Conservation (phyloP, 2,329 filamentous ascomycete species). For the Lachnellula arida region DNA sequence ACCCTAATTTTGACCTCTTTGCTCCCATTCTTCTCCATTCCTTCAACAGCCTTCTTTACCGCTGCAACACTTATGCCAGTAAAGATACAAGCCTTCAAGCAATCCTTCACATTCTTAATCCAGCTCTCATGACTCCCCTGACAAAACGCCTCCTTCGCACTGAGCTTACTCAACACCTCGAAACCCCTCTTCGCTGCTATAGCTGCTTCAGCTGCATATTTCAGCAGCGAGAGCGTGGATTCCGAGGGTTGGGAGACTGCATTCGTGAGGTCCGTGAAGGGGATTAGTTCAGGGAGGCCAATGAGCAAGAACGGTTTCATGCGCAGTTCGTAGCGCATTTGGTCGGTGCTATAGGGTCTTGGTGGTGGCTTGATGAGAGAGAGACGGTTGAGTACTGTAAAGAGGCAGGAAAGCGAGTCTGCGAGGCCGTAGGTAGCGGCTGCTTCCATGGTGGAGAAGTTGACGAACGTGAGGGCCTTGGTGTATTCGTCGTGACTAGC, state of each 20-base stretch:
- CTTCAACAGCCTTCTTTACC: slow-evolving; percentile 52
- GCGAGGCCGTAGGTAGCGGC: slow-evolving; percentile 54
- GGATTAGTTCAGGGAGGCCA: slow-evolving; percentile 52
- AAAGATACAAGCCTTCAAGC: slow-evolving; percentile 66
- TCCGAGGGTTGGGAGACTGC: slow-evolving; percentile 40
- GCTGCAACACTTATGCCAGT: slow-evolving; percentile 59
- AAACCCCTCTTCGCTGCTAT: slow-evolving; percentile 46
- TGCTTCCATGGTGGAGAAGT: slow-evolving; percentile 59
- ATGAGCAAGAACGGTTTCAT: slow-evolving; percentile 66
- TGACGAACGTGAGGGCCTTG: slow-evolving; percentile 50
- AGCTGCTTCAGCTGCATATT: slow-evolving; percentile 32
- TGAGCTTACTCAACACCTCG: slow-evolving; percentile 51
- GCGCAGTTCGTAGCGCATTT: slow-evolving; percentile 59
- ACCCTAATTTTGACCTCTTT: slow-evolving; percentile 37
- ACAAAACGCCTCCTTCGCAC: slow-evolving; percentile 49
- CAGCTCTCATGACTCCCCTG: slow-evolving; percentile 57
- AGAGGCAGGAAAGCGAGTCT: slow-evolving; percentile 47
- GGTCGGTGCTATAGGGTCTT: slow-evolving; percentile 51
- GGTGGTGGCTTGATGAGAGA: slow-evolving; percentile 36
- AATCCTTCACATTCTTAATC: slow-evolving; percentile 53
- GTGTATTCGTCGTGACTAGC: slow-evolving; percentile 41
- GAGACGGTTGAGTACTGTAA: slow-evolving; percentile 42
- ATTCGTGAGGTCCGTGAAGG: slow-evolving; percentile 47
- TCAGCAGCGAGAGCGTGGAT: slow-evolving; percentile 29
- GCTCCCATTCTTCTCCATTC: slow-evolving; percentile 24